Evolutionary conservation across 2,329 filamentous ascomycete species (phyloP).

Genomic region (Curvularia spicifera): DNA sequence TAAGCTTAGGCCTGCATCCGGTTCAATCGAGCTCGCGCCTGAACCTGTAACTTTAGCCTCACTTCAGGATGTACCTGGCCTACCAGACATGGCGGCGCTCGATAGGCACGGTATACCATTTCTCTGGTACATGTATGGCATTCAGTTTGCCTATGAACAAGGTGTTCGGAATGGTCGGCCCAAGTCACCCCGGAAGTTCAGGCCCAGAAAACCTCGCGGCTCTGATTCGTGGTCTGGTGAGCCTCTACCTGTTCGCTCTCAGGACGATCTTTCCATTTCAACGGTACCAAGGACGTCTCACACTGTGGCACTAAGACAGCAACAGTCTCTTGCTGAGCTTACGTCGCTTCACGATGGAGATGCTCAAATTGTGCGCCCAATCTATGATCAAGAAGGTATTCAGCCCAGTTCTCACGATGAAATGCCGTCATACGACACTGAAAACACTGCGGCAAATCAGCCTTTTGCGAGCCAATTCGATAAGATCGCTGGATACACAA

Average conservation of each 20-base stretch:
- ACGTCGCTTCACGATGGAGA: constrained; percentile 5
- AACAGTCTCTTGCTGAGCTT: constrained; percentile 4
- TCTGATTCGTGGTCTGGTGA: background rate
- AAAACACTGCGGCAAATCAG: background rate
- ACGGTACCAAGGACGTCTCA: background rate
- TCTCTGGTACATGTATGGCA: constrained; percentile 41
- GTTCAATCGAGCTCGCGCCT: background rate
- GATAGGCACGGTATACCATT: constrained; percentile 38
- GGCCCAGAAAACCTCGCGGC: constrained; percentile 19
- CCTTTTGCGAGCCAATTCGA: constrained; percentile 27
- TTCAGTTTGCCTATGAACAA: constrained; percentile 28
- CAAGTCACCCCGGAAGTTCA: constrained; percentile 31
- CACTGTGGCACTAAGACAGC: constrained; percentile 10
- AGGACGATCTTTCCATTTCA: background rate
- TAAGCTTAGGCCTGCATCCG: background rate
- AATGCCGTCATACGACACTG: background rate
- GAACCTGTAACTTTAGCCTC: constrained; percentile 1
- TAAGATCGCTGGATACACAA: constrained; percentile 19
- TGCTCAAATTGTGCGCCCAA: background rate
- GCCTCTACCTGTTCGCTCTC: background rate
- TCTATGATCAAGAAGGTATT: background rate
- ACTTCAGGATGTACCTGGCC: background rate
- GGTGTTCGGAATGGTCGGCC: constrained; percentile 20
- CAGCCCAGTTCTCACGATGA: background rate
- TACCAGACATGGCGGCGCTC: constrained; percentile 28